Percentiles rank a stretch among this genome's conserved stretches.
phyloP scores from a whole-genome alignment of 805 yeast genomes.

The Candida michaelii region DNA sequence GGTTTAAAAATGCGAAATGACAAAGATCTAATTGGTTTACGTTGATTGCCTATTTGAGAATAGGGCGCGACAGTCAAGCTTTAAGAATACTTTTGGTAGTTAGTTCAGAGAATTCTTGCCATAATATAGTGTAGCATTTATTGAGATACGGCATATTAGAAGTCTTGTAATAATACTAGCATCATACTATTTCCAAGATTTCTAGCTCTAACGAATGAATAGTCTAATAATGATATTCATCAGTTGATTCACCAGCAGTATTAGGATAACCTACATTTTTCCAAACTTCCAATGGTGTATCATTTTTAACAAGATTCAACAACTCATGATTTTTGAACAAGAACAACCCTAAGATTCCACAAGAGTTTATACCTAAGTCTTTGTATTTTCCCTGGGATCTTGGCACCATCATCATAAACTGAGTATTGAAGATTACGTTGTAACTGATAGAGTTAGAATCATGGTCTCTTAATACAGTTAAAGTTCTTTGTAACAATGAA shows the following conservation, averaged over 20 bases:
- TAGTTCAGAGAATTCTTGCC: too few relatives aligned
- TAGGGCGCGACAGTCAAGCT: not conserved
- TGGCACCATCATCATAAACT: slow-evolving; percentile 88
- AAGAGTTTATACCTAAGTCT: slow-evolving; percentile 68
- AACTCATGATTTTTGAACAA: slow-evolving; percentile 68
- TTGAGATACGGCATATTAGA: too few relatives aligned
- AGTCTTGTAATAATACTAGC: too few relatives aligned
- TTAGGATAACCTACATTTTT: slow-evolving; percentile 65
- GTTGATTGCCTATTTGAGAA: slow-evolving; percentile 8
- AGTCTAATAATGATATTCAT: slow-evolving; percentile 57
- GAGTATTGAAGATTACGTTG: slow-evolving; percentile 76
- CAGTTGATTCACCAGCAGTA: slow-evolving; percentile 54
- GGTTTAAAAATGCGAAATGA: slow-evolving; percentile 17
- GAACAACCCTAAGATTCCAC: slow-evolving; percentile 78
- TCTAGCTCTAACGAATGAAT: too few relatives aligned
- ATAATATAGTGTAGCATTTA: too few relatives aligned
- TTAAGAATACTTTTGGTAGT: not conserved
- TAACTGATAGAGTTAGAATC: slow-evolving; percentile 56
- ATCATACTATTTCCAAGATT: too few relatives aligned
- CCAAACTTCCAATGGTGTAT: slow-evolving; percentile 55
- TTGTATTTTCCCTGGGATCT: slow-evolving; percentile 58
- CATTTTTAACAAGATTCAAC: slow-evolving; percentile 44
- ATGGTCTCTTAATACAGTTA: slow-evolving; percentile 63
- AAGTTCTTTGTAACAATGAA: slow-evolving; percentile 65
- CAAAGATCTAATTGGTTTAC: slow-evolving; percentile 25